phyloP scores from a whole-genome alignment of 1,139 yeast species.

The Saccharomyces hybrid region DNA sequence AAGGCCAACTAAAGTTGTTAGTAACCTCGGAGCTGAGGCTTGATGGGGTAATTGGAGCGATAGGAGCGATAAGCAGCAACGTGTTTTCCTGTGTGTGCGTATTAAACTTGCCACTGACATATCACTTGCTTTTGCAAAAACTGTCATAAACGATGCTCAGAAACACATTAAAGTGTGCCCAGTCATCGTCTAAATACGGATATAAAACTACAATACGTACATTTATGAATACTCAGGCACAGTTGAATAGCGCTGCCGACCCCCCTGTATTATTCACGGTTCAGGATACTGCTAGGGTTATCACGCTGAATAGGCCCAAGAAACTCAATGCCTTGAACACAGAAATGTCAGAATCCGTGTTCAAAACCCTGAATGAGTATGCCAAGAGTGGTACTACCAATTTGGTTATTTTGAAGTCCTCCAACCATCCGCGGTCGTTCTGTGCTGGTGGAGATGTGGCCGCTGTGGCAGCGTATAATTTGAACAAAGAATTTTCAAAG shows the following conservation, averaged over 20 bases:
- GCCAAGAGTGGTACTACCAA: conserved; percentile 60
- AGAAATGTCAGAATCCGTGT: conserved; percentile 68
- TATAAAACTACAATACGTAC: not conserved
- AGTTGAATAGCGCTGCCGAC: not conserved
- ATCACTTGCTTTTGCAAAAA: not conserved
- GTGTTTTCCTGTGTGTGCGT: not conserved
- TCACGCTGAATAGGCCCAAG: conserved; percentile 70
- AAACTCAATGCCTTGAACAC: conserved; percentile 81
- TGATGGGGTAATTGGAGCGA: not conserved
- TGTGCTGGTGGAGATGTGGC: conserved; percentile 97
- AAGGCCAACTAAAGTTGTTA: not conserved
- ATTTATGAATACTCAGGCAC: not conserved
- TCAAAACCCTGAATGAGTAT: conserved; percentile 71
- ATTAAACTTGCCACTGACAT: not conserved
- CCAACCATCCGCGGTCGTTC: conserved; percentile 38
- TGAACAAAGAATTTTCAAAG: conserved; percentile 37
- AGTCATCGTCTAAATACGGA: not conserved
- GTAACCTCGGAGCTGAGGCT: not conserved
- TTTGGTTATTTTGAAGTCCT: conserved; percentile 62
- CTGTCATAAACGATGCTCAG: not conserved
- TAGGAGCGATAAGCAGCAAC: not conserved
- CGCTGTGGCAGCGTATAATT: conserved; percentile 52
- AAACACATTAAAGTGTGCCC: not conserved
- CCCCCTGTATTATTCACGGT: conserved; percentile 18
- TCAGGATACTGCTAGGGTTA: conserved; percentile 52